Base-by-base conservation (phyloP, 345 rosid genomes). In the Atalantia buxifolia region DNA sequence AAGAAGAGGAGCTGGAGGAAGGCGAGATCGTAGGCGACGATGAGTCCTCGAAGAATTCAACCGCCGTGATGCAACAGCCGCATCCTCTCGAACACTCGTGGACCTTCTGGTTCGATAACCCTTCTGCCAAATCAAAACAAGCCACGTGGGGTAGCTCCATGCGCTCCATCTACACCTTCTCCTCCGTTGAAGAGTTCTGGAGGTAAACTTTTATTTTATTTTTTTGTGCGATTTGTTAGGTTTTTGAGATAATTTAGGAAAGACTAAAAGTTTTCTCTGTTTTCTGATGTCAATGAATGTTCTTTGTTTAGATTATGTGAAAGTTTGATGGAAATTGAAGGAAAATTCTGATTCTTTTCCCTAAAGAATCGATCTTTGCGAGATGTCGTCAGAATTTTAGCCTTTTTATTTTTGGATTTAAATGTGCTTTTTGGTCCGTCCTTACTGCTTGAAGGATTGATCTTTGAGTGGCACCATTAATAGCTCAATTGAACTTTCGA, bases 101-200 rank as follows among this genome's bases (percentile, higher is more conserved):
- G 99, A 94, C 98, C 33, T 92, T 94, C 80, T 94, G 99, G 98
- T 94, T 92, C 69, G 95, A 94, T 76, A 90, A 86, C 68, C 92
- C 90, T 3, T 71, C 82, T 28, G 88, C 85, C 21, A 96, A 89
- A 85, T 57, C 80, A 7, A 94, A 84, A 72, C 95, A 88, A 74
- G 63, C 83, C 63, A 42, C 82, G 45, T 94, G 98, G 98, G 99
- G 95, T n/a, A 89, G 87, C 65, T 85, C 95, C 33, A 86, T 92
- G 85, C 92, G 90, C 76, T 80, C 95, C 69, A 86, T 96, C 45
- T 90, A 80, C 65, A 92, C 94, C 1, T 94, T 96, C 62, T 77
- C 91, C 3, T 82, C 98, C 18, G 94, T 88, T 24, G 94, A 94
- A 70, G 91, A 90, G 74, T 96, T 96, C 74, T 92, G 98, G 97